phyloP scores from a whole-genome alignment of 805 yeast species.

The Komagataella ulmi region DNA sequence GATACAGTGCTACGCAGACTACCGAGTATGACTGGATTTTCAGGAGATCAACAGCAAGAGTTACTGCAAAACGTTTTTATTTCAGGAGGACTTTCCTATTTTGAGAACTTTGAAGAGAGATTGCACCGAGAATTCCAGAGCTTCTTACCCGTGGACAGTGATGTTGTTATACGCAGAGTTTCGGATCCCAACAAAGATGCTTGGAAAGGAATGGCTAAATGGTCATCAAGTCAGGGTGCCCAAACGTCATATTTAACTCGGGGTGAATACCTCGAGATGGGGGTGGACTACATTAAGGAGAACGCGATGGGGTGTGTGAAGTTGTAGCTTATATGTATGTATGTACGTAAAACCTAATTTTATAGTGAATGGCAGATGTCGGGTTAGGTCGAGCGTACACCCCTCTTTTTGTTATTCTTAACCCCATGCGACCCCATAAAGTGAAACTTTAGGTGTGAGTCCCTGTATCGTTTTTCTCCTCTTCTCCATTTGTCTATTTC shows the following conservation, averaged over 20 bases:
- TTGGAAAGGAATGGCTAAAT: slow-evolving; percentile 89
- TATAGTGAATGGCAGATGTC: neutral
- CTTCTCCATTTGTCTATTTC: neutral
- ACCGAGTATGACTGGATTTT: slow-evolving; percentile 33
- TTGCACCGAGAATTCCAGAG: slow-evolving; percentile 54
- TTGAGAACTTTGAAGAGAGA: slow-evolving; percentile 56
- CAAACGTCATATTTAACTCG: slow-evolving; percentile 40
- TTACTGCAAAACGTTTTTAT: slow-evolving; percentile 56
- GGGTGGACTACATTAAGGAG: slow-evolving; percentile 79
- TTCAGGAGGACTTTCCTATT: slow-evolving; percentile 73
- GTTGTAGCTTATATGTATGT: slow-evolving; percentile 4
- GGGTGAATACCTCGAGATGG: slow-evolving; percentile 76
- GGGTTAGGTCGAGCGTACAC: neutral
- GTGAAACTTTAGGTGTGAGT: neutral
- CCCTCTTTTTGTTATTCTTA: neutral
- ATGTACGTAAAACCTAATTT: neutral
- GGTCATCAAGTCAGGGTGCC: slow-evolving; percentile 39
- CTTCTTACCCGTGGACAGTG: slow-evolving; percentile 56
- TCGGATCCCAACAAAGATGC: slow-evolving; percentile 64
- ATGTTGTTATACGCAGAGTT: slow-evolving; percentile 49
- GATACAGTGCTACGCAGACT: slow-evolving; percentile 50
- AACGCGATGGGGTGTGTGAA: slow-evolving; percentile 51
- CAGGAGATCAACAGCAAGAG: slow-evolving; percentile 36
- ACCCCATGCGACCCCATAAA: neutral
- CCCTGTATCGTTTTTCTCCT: slow-evolving; percentile 1